Base-by-base conservation (phyloP, 148 eudicot species). In the Heliamphora exappendiculata region DNA sequence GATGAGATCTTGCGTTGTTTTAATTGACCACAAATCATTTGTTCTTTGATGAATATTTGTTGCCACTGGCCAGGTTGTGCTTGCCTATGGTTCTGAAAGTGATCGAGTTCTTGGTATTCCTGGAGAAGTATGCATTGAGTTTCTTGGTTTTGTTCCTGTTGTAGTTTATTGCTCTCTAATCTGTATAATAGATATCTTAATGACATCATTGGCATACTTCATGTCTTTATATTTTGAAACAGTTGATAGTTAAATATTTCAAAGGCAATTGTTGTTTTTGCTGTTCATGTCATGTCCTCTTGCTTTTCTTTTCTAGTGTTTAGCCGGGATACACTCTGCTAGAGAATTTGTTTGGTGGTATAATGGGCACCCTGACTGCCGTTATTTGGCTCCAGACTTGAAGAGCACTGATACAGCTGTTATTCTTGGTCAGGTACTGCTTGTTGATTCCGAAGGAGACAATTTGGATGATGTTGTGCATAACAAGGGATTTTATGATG, bases 271-370 rank as follows among this genome's bases (percentile, higher is more conserved):
- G 74, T 33, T 33, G 26, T 34, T 29, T 79, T 7, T 60, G 7
- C n/a, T 42, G 28, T 39, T 75, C 12, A 39, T 26, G 34, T 71
- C 39, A 55, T n/a, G 26, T 49, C 34, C 17, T 42, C 68, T 62
- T 54, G 77, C n/a, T 79, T 75, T 67, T 71, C 60, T 24, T 9
- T 67, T 65, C 24, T 54, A 91, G 96, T 88, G 84, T 66, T 82
- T 91, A 74, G 67, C 81, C 45, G 97, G 96, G 60, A 83, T 92
- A 80, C 81, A 89, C 79, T 89, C 98, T 51, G 98, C 98, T 41
- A 89, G 98, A 86, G 97, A 95, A 81, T 90, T 95, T 78, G 97
- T 95, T 68, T 95, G 98, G 98, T 95, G 98, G 98, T 95, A 95
- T 79, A 95, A 95, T 84, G 98, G 98, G 70, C 98, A 95, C 74